Evolutionary conservation across 768 basidiomycete species (phyloP).

Genomic region (Trametes sanguinea): DNA sequence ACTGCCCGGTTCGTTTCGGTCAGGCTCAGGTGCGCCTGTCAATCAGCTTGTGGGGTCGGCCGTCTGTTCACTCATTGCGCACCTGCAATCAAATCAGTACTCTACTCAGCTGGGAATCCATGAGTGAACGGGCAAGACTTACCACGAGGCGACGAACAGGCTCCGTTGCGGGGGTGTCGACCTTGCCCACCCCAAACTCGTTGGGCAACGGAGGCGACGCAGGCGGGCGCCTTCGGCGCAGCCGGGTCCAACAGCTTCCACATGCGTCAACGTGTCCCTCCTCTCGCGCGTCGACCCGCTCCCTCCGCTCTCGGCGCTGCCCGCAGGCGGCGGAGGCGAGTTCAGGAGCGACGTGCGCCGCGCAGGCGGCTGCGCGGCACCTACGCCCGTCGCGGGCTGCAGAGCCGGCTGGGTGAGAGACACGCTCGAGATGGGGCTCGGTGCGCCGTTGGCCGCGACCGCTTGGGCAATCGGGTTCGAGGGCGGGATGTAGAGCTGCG

Average conservation of each 20-base stretch:
- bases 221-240: constrained; percentile 21
- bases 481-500: constrained; percentile 20
- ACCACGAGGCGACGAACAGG: constrained; percentile 23
- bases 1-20: neutral
- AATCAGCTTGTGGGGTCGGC: neutral
- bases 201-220: constrained; percentile 23
- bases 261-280: constrained; percentile 15
- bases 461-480: constrained; percentile 18
- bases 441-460: neutral
- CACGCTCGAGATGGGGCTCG: constrained; percentile 17
- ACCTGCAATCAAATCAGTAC: constrained; percentile 11
- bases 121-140: neutral
- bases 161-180: constrained; percentile 1
- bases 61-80: constrained; percentile 23
- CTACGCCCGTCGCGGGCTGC: constrained; percentile 14
- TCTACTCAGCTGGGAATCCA: neutral
- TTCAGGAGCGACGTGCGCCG: constrained; percentile 26
- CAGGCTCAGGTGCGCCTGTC: neutral
- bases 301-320: neutral
- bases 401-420: constrained; percentile 21
- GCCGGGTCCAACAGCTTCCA: constrained; percentile 23
- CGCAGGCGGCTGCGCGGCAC: constrained; percentile 20
- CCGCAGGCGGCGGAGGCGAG: constrained; percentile 12
- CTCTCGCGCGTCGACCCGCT: neutral
- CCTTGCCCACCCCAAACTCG: constrained; percentile 24